Base-by-base conservation (phyloP, 169 alveolate species). In the Plasmodium knowlesi region DNA sequence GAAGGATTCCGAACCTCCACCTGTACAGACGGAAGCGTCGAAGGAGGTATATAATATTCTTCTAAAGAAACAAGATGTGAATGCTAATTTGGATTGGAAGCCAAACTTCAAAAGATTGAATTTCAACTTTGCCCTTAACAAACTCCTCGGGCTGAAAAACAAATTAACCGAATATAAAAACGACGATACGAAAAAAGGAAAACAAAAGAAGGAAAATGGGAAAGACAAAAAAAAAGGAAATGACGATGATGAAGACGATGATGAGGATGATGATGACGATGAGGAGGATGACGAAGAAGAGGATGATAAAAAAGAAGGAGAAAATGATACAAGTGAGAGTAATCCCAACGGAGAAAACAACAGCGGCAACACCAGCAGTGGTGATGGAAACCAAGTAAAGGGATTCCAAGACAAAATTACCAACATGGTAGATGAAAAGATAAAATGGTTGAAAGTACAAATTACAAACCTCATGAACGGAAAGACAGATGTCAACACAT, bases 41-140 rank as follows among this genome's bases (percentile, higher is more conserved):
- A 78, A 78, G 53, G 76, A 88, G 73, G 86, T 88, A 6, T 79
- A 34, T n/a, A 8, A 78, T 0, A 57, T 14, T 10, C 53, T 88
- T 25, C 5, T 34, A 25, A 25, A 79, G 0, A 88, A 67, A 19
- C 81, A 28, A 61, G 89, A 88, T 19, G 54, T 28, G 0, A 32
- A 88, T 79, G 37, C 25, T 0, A 88, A 70, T 30, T 70, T 34
- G 3, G 92, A 83, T 70, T 83, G 92, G 92, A 61, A 83, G 19
- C 92, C 92, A 4, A 83, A 22, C 16, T 83, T 25, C 46, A 37
- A 37, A 67, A 37, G 46, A 9, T 22, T 83, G 1, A 61, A 61
- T 4, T 70, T 83, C 2, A 70, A 34, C n/a, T 67, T 70, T 37
- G 61, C 92, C 3, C 34, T 83, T 0, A 70, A 70, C 3, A 83